Conservation (phyloP, 2,329 filamentous ascomycete genomes). For the Pyricularia sp. region DNA sequence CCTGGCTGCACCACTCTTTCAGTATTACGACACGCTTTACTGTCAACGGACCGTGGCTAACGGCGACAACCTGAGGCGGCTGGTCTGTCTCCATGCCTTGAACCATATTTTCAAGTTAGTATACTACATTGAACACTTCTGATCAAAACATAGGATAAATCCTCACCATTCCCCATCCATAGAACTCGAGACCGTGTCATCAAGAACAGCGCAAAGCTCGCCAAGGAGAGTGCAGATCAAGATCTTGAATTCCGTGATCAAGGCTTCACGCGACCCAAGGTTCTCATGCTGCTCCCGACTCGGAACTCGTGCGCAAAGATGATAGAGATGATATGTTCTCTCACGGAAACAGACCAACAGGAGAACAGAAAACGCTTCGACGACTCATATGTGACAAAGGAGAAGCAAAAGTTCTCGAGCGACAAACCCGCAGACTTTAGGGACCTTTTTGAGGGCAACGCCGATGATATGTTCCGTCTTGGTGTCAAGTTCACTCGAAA, state of each 20-base stretch:
- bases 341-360: slow-evolving; percentile 80
- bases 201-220: slow-evolving; percentile 79
- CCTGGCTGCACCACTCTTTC: slow-evolving; percentile 65
- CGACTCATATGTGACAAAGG: slow-evolving; percentile 61
- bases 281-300: slow-evolving; percentile 83
- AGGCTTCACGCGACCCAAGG: slow-evolving; percentile 90
- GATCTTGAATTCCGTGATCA: slow-evolving; percentile 79
- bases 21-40: slow-evolving; percentile 73
- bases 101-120: slow-evolving; percentile 83
- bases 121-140: too few species aligned
- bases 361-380: slow-evolving; percentile 92
- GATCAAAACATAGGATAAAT: not conserved
- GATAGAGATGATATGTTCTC: slow-evolving; percentile 64
- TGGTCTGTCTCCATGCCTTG: slow-evolving; percentile 73
- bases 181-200: slow-evolving; percentile 81
- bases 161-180: slow-evolving; percentile 13
- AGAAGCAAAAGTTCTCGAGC: slow-evolving; percentile 55
- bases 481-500: slow-evolving; percentile 97
- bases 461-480: slow-evolving; percentile 93
- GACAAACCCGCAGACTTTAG: slow-evolving; percentile 80
- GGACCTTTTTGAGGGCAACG: slow-evolving; percentile 86
- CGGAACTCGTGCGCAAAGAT: slow-evolving; percentile 75
- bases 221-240: slow-evolving; percentile 52
- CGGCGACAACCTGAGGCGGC: slow-evolving; percentile 56
- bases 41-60: slow-evolving; percentile 63